These are phyloP conservation scores for Tolypocladium endophyticum DNA, from an alignment of 2,329 filamentous ascomycete species.

Conservation along the genomic window DNA sequence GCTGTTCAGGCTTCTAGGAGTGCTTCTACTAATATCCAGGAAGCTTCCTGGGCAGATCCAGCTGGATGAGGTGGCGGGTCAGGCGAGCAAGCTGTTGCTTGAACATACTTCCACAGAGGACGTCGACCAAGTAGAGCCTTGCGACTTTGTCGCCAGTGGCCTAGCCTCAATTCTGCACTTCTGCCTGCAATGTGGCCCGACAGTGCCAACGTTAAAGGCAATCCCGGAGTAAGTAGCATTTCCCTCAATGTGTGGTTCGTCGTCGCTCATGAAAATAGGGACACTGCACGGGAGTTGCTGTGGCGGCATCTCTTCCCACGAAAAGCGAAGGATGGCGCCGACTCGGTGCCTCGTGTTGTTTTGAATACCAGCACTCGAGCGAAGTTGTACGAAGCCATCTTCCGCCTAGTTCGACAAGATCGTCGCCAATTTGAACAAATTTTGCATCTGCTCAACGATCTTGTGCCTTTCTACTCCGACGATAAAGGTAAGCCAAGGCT, in stretches of 20 bases:
- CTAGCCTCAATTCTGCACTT: constrained; percentile 17
- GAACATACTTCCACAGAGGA: constrained; percentile 28
- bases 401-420: constrained; percentile 42
- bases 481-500: constrained; percentile 23
- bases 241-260: not conserved
- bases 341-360: constrained; percentile 27
- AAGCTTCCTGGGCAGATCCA: constrained; percentile 17
- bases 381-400: constrained; percentile 50
- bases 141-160: constrained; percentile 18
- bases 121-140: constrained; percentile 14
- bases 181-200: constrained; percentile 18
- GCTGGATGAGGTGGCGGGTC: constrained; percentile 17
- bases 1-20: constrained; percentile 29
- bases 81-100: constrained; percentile 23
- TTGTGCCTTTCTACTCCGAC: constrained; percentile 27
- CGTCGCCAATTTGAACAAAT: constrained; percentile 36
- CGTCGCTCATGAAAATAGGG: constrained; percentile 9
- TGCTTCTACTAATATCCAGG: constrained; percentile 25
- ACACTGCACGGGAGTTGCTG: constrained; percentile 37
- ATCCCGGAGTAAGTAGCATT: constrained; percentile 15
- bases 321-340: constrained; percentile 1
- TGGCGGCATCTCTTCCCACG: constrained; percentile 55
- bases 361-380: constrained; percentile 45
- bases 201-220: constrained; percentile 10
- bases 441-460: constrained; percentile 27